Conservation (phyloP, 192 early-diverging fungal genomes). For the Linnemannia schmuckeri region DNA sequence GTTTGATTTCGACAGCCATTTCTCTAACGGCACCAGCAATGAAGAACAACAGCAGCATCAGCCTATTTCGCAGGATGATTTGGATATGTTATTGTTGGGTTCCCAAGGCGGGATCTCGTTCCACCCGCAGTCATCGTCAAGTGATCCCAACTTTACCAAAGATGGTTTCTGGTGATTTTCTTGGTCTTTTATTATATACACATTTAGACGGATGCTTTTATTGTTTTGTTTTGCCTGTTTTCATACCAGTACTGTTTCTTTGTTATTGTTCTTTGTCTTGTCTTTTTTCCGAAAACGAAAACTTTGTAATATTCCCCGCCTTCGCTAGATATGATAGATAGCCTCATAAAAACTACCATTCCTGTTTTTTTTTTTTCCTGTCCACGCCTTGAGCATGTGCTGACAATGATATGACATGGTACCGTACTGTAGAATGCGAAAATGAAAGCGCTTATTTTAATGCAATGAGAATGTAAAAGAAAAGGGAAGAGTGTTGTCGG, state of each 20-base stretch:
- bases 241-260: not conserved
- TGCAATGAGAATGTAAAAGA: too few species aligned
- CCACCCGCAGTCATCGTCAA: not conserved
- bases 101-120: conserved; percentile 14
- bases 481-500: too few species aligned
- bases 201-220: not conserved
- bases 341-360: not conserved
- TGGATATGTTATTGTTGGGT: conserved; percentile 39
- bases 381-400: too few species aligned
- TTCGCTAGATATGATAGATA: not conserved
- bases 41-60: conserved; percentile 1
- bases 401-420: too few species aligned
- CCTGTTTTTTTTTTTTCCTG: not conserved
- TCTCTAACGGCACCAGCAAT: not conserved
- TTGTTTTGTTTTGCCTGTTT: not conserved
- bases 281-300: not conserved
- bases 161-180: conserved; percentile 44
- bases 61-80: conserved; percentile 38
- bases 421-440: too few species aligned
- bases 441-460: too few species aligned
- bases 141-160: conserved; percentile 15
- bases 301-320: not conserved
- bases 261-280: not conserved
- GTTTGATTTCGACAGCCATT: conserved; percentile 31
- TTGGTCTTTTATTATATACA: not conserved